Evolutionary conservation across 2,329 filamentous ascomycete genomes (phyloP), one percentile per base, ranked within the genome.

Genomic region (Cordyceps cateniannulata): DNA sequence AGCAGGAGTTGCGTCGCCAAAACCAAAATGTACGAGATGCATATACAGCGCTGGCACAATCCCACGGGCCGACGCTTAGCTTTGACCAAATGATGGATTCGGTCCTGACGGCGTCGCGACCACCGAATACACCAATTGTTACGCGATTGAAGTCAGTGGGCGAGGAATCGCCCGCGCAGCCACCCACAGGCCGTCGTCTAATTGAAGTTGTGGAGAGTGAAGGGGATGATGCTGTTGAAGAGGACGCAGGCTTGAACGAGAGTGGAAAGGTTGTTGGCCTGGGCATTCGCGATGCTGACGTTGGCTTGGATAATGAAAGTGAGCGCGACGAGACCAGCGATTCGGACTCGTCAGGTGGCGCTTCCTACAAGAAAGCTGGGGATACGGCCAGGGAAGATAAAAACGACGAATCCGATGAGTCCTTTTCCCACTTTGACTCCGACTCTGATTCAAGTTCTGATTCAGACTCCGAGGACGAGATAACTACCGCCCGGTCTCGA

Each of bases 41-140:
- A 0, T 82, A 78, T 62, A 64, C 70, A 3, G 65, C 68, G 5
- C 67, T 81, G 6, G 61, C 67, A 1, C 66, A 69, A 48, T 67
- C 67, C 1, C 69, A 70, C 20, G 72, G 75, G 12, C 65, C 70
- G 2, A 68, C 69, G 1, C 62, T 73, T 7, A 69, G 65, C 51
- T 72, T 72, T 52, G 69, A 73, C 27, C 71, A 72, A 20, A 70
- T 72, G 60, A 68, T 71, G 65, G 71, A 75, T 5, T 63, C 62
- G 7, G 67, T 65, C 12, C 52, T 74, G 25, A 62, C 62, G 3
- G 69, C 49, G 8, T 59, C 48, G 20, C 48, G 57, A 20, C 57
- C 57, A 3, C 25, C 49, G 4, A 59, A 47, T 8, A 59, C 57
- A 20, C 48, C 48, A 7, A 3, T 59, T 12, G 38, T 40, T 20